Evolutionary conservation across 768 basidiomycete genomes (phyloP).

Genomic region (Boletus speciosus): DNA sequence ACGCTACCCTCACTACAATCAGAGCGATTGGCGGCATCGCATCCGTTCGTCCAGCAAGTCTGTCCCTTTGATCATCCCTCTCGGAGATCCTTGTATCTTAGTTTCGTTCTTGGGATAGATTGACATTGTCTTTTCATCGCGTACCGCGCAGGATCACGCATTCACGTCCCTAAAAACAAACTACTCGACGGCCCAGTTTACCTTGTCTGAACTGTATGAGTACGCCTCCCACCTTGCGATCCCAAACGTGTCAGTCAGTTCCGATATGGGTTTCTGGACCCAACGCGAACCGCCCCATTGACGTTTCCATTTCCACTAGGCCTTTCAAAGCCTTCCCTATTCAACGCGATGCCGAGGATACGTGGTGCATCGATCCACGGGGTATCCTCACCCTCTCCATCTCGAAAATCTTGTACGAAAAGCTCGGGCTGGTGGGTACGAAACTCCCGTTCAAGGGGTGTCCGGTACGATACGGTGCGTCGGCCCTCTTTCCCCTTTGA

Average conservation of each 20-base stretch:
- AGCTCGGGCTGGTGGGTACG: constrained; percentile 56
- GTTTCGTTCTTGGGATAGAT: constrained; percentile 40
- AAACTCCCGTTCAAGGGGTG: constrained; percentile 51
- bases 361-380: constrained; percentile 68
- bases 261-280: background rate
- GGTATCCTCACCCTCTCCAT: constrained; percentile 57
- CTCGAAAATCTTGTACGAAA: constrained; percentile 55
- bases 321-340: constrained; percentile 35
- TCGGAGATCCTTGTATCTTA: background rate
- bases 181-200: constrained; percentile 44
- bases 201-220: constrained; percentile 43
- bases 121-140: constrained; percentile 58
- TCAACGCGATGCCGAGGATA: constrained; percentile 42
- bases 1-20: constrained; percentile 29
- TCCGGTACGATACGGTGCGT: constrained; percentile 48
- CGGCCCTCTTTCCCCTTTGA: background rate
- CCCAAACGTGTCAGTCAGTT: constrained; percentile 14
- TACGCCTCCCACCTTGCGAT: constrained; percentile 28
- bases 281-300: background rate
- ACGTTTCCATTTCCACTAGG: constrained; percentile 24
- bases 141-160: constrained; percentile 34
- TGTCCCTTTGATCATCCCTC: constrained; percentile 10
- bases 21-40: constrained; percentile 35
- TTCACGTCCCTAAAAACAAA: constrained; percentile 41
- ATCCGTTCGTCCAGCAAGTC: constrained; percentile 55